A percentile compares a stretch with the other conserved stretches of the same genome.
phyloP scores from a whole-genome alignment of 108 stramenopile genomes.

The Cyclotella baltica region DNA sequence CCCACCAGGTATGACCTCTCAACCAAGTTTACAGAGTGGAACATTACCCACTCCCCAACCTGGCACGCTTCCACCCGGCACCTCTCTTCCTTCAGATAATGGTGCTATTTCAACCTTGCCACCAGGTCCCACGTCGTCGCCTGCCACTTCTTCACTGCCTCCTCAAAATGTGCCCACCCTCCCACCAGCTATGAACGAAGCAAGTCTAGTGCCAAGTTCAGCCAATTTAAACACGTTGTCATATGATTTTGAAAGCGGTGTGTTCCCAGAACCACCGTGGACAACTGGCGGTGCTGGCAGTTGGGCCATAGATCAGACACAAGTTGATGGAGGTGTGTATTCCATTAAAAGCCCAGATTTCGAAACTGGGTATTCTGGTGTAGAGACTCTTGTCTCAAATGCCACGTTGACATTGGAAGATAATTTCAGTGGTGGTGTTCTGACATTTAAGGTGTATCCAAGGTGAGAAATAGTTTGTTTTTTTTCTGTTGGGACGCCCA shows the following conservation, averaged over 20 bases:
- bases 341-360: constrained; percentile 44
- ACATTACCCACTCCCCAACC: too few species aligned
- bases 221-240: neutral
- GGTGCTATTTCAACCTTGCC: too few species aligned
- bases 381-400: constrained; percentile 16
- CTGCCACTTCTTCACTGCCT: too few species aligned
- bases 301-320: constrained; percentile 30
- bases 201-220: neutral
- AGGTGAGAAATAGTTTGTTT: too few species aligned
- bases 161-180: neutral
- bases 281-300: constrained; percentile 39
- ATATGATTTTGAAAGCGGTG: constrained; percentile 24
- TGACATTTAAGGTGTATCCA: constrained; percentile 7
- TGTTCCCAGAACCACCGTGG: constrained; percentile 36
- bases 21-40: too few species aligned
- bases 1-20: too few species aligned
- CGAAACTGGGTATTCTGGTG: neutral
- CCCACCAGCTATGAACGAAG: neutral
- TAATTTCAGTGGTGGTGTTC: constrained; percentile 21
- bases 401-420: constrained; percentile 19
- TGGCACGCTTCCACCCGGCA: too few species aligned
- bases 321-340: constrained; percentile 21
- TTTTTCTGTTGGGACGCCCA: neutral
- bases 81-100: neutral
- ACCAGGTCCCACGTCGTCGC: too few species aligned